Conservation (phyloP, 2,329 filamentous ascomycete species). For the Elsinoe perseae region DNA sequence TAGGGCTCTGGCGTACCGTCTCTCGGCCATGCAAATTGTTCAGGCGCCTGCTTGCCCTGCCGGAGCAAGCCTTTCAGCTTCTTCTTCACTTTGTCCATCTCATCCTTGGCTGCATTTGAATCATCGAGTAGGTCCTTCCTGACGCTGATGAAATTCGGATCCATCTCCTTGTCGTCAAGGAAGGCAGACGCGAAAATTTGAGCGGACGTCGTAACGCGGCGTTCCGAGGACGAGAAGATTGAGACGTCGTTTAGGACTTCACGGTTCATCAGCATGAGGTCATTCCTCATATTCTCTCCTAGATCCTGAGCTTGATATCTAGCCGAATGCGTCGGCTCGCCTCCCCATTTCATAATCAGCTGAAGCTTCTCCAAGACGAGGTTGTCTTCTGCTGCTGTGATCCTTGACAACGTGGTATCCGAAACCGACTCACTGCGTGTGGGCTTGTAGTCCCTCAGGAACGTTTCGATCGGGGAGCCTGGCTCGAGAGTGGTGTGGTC, state of each 20-base stretch:
- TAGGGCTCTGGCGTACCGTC: conserved; percentile 90
- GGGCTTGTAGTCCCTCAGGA: conserved; percentile 34
- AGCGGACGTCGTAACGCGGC: conserved; percentile 87
- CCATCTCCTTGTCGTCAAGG: conserved; percentile 74
- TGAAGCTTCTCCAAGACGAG: conserved; percentile 92
- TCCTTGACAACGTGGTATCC: conserved; percentile 84
- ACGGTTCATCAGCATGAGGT: conserved; percentile 84
- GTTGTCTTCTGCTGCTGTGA: conserved; percentile 87
- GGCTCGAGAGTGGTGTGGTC: conserved; percentile 21
- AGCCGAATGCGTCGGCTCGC: conserved; percentile 94
- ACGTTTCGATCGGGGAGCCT: not conserved
- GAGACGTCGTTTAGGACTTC: conserved; percentile 87
- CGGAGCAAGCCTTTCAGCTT: conserved; percentile 89
- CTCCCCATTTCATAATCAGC: conserved; percentile 97
- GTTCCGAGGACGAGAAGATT: conserved; percentile 91
- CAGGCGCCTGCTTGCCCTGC: conserved; percentile 84
- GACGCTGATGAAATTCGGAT: conserved; percentile 78
- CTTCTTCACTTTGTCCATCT: conserved; percentile 99
- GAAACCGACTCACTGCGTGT: conserved; percentile 76
- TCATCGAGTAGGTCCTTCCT: conserved; percentile 94
- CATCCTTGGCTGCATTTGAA: conserved; percentile 95
- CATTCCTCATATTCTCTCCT: conserved; percentile 91
- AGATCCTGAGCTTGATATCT: conserved; percentile 93
- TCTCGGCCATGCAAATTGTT: conserved; percentile 95
- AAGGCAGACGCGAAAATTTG: conserved; percentile 94